Base-by-base conservation (phyloP, 148 eudicot species). In the Rhododendron mucronatum region DNA sequence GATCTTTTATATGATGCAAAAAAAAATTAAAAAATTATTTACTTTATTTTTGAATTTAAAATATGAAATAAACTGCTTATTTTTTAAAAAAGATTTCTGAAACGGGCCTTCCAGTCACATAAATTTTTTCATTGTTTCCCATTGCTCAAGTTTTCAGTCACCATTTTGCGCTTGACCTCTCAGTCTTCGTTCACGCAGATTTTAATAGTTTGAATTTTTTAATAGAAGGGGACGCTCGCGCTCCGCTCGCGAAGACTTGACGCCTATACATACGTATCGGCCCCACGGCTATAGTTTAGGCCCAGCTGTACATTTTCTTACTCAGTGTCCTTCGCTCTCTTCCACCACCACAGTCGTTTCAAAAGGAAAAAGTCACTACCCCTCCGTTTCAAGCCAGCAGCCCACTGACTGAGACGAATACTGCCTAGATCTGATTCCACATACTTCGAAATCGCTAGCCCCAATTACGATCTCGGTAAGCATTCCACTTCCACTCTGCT, bases 391-490 rank as follows among this genome's bases (percentile, higher is more conserved):
- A 16, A 48, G 48, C 84, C 67, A 20, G 67, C 50, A 30, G 37
- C 75, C 75, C 75, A 35, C 84, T 37, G 50, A 51, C 53, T 39
- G 65, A 81, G 53, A 74, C 71, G 71, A 50, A 12, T 9, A 55
- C 44, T 75, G 37, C 3, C n/a, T 71, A 86, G 86, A 82, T 86
- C 86, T 84, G 89, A 47, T 21, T 13, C 63, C 85, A 23, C 74
- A 65, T 7, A 21, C 45, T 81, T 44, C 82, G 15, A 45, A 78
- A 73, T 63, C 85, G 47, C 80, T 74, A 35, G 33, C 51, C 21
- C 35, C 23, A 53, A 71, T 45, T 57, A 81, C 89, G 57, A 53
- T 67, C 21, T 83, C 79, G 55, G 90, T 88, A 83, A 88, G 90
- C 83, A 86, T 78, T 85, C 21, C 41, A 45, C 18, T 37, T 45